Evolutionary conservation across 768 basidiomycete species (phyloP).

Genomic region (Boletus patriciae): DNA sequence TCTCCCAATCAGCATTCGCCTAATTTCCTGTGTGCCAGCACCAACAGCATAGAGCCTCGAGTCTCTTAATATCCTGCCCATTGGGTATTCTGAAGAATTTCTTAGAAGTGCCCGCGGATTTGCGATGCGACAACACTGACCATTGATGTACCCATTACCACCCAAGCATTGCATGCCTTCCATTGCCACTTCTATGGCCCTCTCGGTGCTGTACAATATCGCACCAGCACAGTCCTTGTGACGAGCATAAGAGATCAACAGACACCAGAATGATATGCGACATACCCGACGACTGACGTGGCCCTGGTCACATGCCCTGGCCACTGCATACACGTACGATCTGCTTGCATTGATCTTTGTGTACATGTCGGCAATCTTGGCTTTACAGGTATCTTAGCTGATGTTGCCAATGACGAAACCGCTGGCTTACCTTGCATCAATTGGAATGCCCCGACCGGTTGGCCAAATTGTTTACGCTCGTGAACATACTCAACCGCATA

Average conservation of each 20-base stretch:
- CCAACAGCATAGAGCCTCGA: constrained; percentile 89
- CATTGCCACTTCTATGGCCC: constrained; percentile 84
- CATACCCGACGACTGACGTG: constrained; percentile 74
- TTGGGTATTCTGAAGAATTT: constrained; percentile 71
- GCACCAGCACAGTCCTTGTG: constrained; percentile 90
- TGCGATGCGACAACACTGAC: constrained; percentile 38
- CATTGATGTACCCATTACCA: constrained; percentile 95
- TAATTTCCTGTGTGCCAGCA: constrained; percentile 95
- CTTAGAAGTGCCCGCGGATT: background rate
- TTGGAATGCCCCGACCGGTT: constrained; percentile 87
- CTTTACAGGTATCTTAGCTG: constrained; percentile 36
- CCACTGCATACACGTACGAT: constrained; percentile 92
- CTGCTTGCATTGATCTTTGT: constrained; percentile 87
- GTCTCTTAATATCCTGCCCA: constrained; percentile 85
- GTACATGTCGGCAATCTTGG: constrained; percentile 91
- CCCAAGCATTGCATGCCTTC: constrained; percentile 94
- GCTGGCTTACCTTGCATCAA: constrained; percentile 80
- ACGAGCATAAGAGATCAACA: constrained; percentile 8
- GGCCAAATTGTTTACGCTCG: constrained; percentile 88
- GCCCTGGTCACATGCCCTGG: constrained; percentile 80
- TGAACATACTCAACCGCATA: constrained; percentile 88
- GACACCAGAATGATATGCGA: constrained; percentile 9
- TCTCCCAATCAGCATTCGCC: constrained; percentile 90
- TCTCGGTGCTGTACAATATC: constrained; percentile 91
- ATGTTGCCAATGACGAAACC: background rate